Evolutionary conservation across 2,329 filamentous ascomycete genomes (phyloP).

Genomic region (Talaromyces sp.): DNA sequence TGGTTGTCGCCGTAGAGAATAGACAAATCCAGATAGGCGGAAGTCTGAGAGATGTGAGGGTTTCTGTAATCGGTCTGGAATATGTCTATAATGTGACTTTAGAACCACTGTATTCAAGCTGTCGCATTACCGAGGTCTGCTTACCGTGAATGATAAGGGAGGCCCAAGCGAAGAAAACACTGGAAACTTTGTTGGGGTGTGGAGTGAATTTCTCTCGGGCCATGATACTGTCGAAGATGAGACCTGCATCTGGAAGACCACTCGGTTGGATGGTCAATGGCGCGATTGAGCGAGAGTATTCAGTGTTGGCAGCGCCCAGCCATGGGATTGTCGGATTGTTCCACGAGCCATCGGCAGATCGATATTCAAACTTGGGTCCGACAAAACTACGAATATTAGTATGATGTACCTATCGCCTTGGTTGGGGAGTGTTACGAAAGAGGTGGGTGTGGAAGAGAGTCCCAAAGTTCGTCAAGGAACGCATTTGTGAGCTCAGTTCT

Average conservation of each 20-base stretch:
- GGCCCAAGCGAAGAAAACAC: conserved; percentile 69
- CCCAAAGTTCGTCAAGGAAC: conserved; percentile 69
- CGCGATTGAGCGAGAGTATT: conserved; percentile 64
- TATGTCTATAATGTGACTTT: conserved; percentile 47
- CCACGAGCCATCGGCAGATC: conserved; percentile 66
- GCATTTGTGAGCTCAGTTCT: conserved; percentile 62
- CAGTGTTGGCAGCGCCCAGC: conserved; percentile 64
- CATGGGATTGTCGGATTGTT: conserved; percentile 67
- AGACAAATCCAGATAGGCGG: conserved; percentile 68
- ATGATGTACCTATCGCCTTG: not conserved
- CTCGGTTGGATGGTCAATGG: conserved; percentile 59
- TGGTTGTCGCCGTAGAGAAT: conserved; percentile 65
- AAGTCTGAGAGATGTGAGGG: conserved; percentile 61
- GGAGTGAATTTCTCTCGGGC: conserved; percentile 42
- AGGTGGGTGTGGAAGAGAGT: conserved; percentile 69
- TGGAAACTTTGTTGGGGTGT: conserved; percentile 70
- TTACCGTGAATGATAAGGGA: conserved; percentile 69
- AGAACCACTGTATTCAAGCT: not conserved
- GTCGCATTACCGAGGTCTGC: conserved; percentile 13
- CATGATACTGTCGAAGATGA: conserved; percentile 47
- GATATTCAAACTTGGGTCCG: conserved; percentile 60
- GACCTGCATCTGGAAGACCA: conserved; percentile 63
- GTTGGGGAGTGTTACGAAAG: conserved; percentile 50
- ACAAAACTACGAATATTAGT: conserved; percentile 33
- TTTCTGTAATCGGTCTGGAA: conserved; percentile 67